Conservation (phyloP, 495 filamentous ascomycete genomes). For the Hapsidospora chrysogenum region DNA sequence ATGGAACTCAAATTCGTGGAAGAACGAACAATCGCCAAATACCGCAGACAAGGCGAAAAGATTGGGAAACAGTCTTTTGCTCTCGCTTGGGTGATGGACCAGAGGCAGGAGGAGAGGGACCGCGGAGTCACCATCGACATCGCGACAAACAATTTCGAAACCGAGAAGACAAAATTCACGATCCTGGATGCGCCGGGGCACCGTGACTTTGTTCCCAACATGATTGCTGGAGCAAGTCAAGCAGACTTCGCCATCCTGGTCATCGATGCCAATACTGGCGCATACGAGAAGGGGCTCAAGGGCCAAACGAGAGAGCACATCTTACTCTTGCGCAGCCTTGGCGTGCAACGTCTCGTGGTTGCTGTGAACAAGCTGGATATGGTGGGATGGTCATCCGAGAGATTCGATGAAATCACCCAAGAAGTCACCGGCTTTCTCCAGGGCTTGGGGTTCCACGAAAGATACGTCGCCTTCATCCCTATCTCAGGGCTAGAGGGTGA, state of each 20-base stretch:
- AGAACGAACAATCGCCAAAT: slow-evolving; percentile 72
- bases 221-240: slow-evolving; percentile 93
- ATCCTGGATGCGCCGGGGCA: slow-evolving; percentile 94
- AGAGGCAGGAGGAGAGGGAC: slow-evolving; percentile 68
- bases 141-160: slow-evolving; percentile 86
- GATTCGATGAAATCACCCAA: slow-evolving; percentile 72
- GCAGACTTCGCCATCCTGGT: slow-evolving; percentile 94
- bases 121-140: slow-evolving; percentile 97
- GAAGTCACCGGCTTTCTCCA: slow-evolving; percentile 72
- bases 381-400: slow-evolving; percentile 58
- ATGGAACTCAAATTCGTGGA: slow-evolving; percentile 79
- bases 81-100: slow-evolving; percentile 90
- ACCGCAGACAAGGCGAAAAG: slow-evolving; percentile 71
- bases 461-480: slow-evolving; percentile 72
- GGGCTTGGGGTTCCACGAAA: slow-evolving; percentile 59
- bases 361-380: slow-evolving; percentile 92
- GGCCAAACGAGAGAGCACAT: slow-evolving; percentile 94
- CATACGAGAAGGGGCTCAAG: slow-evolving; percentile 82
- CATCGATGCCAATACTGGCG: slow-evolving; percentile 73
- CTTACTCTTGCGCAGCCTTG: slow-evolving; percentile 79
- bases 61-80: slow-evolving; percentile 93
- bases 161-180: slow-evolving; percentile 68
- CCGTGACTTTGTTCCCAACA: slow-evolving; percentile 91
- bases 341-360: slow-evolving; percentile 71
- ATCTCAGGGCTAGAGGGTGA: slow-evolving; percentile 79